phyloP scores from a whole-genome alignment of 306 rosid genomes.

The Calophaca sinica region DNA sequence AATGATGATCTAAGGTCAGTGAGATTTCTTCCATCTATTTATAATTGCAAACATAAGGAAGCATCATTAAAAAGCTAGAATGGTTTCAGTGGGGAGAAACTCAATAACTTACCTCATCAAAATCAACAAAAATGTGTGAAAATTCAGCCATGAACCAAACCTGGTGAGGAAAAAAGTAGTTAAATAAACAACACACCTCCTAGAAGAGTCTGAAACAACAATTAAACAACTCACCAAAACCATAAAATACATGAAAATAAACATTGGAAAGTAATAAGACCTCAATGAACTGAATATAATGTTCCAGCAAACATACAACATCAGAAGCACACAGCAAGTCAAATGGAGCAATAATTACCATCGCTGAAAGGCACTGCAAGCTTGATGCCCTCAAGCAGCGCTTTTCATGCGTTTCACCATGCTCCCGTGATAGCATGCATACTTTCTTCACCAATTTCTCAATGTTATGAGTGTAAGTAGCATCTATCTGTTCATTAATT shows the following conservation, averaged over 20 bases:
- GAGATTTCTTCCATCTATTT: constrained; percentile 14
- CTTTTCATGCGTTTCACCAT: constrained; percentile 65
- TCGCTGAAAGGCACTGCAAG: constrained; percentile 97
- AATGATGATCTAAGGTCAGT: background rate
- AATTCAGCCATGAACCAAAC: constrained; percentile 90
- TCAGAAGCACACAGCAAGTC: constrained; percentile 23
- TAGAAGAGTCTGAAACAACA: background rate
- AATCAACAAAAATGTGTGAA: constrained; percentile 76
- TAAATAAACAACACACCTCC: constrained; percentile 31
- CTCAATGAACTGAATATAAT: constrained; percentile 1
- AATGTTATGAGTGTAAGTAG: constrained; percentile 79
- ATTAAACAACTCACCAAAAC: background rate
- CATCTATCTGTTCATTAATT: constrained; percentile 70
- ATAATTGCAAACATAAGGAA: constrained; percentile 13
- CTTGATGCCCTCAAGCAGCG: constrained; percentile 83
- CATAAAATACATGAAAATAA: background rate
- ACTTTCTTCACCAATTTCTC: constrained; percentile 83
- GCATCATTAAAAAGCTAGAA: constrained; percentile 4
- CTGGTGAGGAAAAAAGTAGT: constrained; percentile 60
- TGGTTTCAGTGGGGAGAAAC: constrained; percentile 30
- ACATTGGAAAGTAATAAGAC: constrained; percentile 2
- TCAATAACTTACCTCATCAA: constrained; percentile 76
- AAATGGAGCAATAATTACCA: constrained; percentile 60
- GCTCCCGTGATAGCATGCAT: constrained; percentile 67
- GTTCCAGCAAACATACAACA: background rate